Percentiles rank a stretch among this genome's conserved stretches.
phyloP scores from a whole-genome alignment of 441 rosid species.

The Erodium texanum region DNA sequence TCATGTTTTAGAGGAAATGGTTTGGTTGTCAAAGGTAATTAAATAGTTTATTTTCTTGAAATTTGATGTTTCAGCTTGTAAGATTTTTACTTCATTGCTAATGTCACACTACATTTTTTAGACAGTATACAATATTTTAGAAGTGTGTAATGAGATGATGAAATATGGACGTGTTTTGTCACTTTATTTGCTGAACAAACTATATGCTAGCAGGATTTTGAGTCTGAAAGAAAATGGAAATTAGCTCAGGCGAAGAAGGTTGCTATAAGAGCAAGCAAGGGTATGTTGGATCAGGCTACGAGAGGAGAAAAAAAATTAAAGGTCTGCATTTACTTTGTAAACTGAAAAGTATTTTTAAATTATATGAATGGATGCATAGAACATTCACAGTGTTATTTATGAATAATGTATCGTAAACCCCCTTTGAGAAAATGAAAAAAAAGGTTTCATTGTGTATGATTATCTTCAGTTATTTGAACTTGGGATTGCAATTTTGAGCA shows the following conservation, averaged over 20 bases:
- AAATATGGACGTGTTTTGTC: constrained; percentile 3
- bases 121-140: neutral
- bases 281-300: constrained; percentile 87
- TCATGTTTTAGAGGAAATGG: constrained; percentile 97
- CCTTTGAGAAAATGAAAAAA: too few species aligned
- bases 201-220: constrained; percentile 67
- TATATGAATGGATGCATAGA: too few species aligned
- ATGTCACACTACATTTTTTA: neutral
- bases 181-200: constrained; percentile 26
- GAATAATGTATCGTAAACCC: too few species aligned
- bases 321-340: constrained; percentile 37
- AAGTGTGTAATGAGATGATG: neutral
- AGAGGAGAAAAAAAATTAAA: constrained; percentile 91
- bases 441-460: neutral
- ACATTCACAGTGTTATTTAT: too few species aligned
- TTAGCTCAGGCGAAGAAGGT: constrained; percentile 90
- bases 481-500: constrained; percentile 26
- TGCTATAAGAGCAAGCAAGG: constrained; percentile 93
- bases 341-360: neutral
- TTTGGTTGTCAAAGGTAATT: constrained; percentile 91
- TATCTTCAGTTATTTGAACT: constrained; percentile 7
- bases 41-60: constrained; percentile 4
- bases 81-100: neutral
- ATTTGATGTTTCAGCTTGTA: neutral
- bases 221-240: constrained; percentile 99